Evolutionary conservation across 139 green algal species (phyloP), one percentile per base, ranked within the genome.

Genomic region (Coelastrella sp.): DNA sequence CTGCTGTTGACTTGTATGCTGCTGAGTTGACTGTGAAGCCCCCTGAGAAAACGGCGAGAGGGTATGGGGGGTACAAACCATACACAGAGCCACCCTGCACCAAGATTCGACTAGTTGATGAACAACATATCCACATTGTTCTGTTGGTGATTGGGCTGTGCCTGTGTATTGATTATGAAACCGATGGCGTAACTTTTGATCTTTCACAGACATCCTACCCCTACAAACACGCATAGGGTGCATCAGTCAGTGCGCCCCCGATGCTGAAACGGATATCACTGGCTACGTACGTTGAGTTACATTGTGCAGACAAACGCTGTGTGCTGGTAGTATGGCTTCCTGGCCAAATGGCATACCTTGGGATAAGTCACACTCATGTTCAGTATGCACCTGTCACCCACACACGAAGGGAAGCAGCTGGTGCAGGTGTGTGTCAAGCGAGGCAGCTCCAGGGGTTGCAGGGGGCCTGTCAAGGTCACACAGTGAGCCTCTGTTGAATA

Each of bases 11-110:
- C 35, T 50, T 50, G 79, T 98, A 98, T 69, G 87, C 79, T 4
- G 94, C 91, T 25, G 81, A 72, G 17, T 82, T 81, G 11, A 98
- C 80, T 17, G 98, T 90, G 81, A 98, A 99, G 13, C 96, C 96
- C 7, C 90, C 77, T 21, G 89, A 95, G 84, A 98, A 91, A 27
- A 99, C 91, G 4, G 93, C 95, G 62, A 99, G 81, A 4, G 96
- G 96, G 81, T 95, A 98, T 17, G 95, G 95, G 3, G 91, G 86
- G 11, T 72, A 63, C 53, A 91, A 78, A 0, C 88, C 90, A 50
- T 91, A 80, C 4, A 84, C 63, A 2, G 45, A 15, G n/a, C 88
- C 91, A 19, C 91, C 88, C 86, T 92, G 78, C n/a, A 43, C n/a
- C n/a, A n/a, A n/a, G n/a, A n/a, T n/a, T n/a, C n/a, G n/a, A n/a